These are phyloP conservation scores for Termitomyces eurrhizus DNA, from an alignment of 768 basidiomycete species.

Conservation along the genomic window DNA sequence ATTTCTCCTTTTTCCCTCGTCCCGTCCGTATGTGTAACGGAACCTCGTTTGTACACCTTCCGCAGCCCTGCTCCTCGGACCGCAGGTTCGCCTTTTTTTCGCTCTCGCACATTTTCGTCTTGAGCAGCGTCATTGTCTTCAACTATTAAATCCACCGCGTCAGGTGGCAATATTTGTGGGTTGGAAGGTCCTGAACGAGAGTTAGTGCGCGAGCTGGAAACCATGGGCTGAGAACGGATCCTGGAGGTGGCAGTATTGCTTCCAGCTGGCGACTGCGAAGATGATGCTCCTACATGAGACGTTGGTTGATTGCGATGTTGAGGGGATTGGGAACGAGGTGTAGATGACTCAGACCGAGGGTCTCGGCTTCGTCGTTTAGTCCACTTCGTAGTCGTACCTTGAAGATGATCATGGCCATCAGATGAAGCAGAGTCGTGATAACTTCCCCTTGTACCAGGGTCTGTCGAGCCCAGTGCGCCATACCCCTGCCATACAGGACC, in stretches of 20 bases:
- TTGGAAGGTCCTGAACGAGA: conserved; percentile 14
- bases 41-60: conserved; percentile 52
- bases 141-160: conserved; percentile 89
- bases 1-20: conserved; percentile 32
- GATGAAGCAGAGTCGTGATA: conserved; percentile 3
- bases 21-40: conserved; percentile 34
- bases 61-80: conserved; percentile 36
- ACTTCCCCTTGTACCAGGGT: conserved; percentile 1
- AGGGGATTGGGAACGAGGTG: conserved; percentile 20
- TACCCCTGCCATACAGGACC: conserved; percentile 51
- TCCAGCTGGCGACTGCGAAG: conserved; percentile 24
- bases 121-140: conserved; percentile 58
- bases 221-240: conserved; percentile 26
- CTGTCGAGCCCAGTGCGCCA: conserved; percentile 45
- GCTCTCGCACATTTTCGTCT: conserved; percentile 47
- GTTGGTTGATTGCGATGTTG: conserved; percentile 12
- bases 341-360: conserved; percentile 13
- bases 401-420: conserved; percentile 42
- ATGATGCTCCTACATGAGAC: conserved; percentile 9
- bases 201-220: conserved; percentile 28
- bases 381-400: conserved; percentile 45
- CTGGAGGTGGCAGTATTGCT: conserved; percentile 22
- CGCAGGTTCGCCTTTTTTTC: conserved; percentile 61
- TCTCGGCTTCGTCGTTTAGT: conserved; percentile 21
- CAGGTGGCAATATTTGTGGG: conserved; percentile 44